Conservation (phyloP, 768 basidiomycete genomes). For the Boletus rubroflammeus region DNA sequence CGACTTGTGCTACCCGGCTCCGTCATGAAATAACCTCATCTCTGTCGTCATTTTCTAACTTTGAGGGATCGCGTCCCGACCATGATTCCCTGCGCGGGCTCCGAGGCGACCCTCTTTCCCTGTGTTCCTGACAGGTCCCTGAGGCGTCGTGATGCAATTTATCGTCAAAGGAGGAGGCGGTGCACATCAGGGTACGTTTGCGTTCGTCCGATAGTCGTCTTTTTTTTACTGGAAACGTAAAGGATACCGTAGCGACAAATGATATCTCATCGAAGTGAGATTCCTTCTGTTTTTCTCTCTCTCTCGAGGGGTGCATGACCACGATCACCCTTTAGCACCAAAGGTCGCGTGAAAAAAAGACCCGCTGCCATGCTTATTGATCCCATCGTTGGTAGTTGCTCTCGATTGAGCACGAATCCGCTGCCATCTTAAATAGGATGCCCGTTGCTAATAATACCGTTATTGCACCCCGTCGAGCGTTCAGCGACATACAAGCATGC, state of each 20-base stretch:
- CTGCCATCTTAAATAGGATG: constrained; percentile 7
- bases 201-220: not conserved
- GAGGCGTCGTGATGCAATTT: constrained; percentile 25
- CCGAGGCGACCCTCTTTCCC: constrained; percentile 26
- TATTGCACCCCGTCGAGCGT: constrained; percentile 3
- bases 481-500: constrained; percentile 4
- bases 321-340: not conserved
- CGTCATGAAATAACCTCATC: constrained; percentile 25
- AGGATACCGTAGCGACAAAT: not conserved
- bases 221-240: constrained; percentile 11
- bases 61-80: not conserved
- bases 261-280: not conserved
- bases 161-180: constrained; percentile 16
- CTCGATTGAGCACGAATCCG: not conserved
- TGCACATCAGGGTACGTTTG: constrained; percentile 11
- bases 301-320: not conserved
- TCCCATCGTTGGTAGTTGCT: not conserved
- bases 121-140: constrained; percentile 25
- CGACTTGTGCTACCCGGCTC: constrained; percentile 4
- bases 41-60: constrained; percentile 11
- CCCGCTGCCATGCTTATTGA: not conserved
- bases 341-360: not conserved
- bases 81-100: constrained; percentile 27
- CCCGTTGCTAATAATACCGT: constrained; percentile 12
- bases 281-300: not conserved